A percentile compares a stretch with the other conserved stretches of the same genome.
Evolutionary conservation across 2,329 filamentous ascomycete genomes (phyloP).

Genomic region (Apiospora rasikravindrae): DNA sequence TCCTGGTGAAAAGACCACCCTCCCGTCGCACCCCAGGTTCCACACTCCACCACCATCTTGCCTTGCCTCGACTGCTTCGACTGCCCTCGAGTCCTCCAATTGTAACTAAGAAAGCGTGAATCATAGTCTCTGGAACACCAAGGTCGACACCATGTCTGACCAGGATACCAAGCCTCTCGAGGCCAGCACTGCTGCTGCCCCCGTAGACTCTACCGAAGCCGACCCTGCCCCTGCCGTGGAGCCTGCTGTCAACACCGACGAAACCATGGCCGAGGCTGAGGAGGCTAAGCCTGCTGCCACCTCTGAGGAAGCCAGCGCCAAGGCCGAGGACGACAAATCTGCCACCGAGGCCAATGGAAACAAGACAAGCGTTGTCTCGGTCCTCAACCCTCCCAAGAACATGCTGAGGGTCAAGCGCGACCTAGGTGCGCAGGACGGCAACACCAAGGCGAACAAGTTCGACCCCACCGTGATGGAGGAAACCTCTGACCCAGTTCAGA

Average conservation of each 20-base stretch:
- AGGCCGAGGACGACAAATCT: constrained; percentile 31
- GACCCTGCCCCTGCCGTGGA: constrained; percentile 20
- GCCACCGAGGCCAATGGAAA: constrained; percentile 22
- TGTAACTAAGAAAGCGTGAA: neutral
- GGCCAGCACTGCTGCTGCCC: constrained; percentile 16
- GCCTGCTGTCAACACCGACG: neutral
- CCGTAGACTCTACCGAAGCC: constrained; percentile 16
- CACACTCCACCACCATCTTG: neutral
- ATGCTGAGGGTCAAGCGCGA: constrained; percentile 52
- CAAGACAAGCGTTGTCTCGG: constrained; percentile 24
- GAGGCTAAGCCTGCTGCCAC: constrained; percentile 31
- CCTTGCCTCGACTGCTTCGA: neutral
- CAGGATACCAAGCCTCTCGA: constrained; percentile 45
- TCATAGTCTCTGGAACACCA: neutral
- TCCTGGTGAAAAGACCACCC: neutral
- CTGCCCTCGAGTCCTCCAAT: neutral
- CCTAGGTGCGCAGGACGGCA: constrained; percentile 42
- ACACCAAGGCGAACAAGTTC: constrained; percentile 69
- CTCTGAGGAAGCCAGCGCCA: constrained; percentile 34
- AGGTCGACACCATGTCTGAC: constrained; percentile 38
- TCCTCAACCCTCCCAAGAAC: constrained; percentile 31
- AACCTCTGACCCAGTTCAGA: constrained; percentile 78
- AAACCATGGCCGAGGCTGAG: neutral
- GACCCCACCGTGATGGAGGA: constrained; percentile 71
- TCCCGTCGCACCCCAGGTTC: neutral